Base-by-base conservation (phyloP, 192 early-diverging fungal species). In the Backusella westeae region DNA sequence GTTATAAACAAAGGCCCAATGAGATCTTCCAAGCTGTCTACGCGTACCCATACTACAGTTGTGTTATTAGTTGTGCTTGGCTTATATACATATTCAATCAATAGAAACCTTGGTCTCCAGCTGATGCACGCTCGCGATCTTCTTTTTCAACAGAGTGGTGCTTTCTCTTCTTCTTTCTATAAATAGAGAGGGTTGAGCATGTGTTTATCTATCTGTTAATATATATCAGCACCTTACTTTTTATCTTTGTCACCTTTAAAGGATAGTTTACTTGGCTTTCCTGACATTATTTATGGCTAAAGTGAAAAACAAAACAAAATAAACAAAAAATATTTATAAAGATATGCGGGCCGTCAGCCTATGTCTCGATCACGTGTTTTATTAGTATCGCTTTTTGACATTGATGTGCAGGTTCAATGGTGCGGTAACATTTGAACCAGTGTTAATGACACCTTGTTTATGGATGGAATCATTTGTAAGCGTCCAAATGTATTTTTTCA, bases 1-100 rank as follows among this genome's bases (percentile, higher is more conserved):
- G 91, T 87, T 39, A 93, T 83, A 41, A 93, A 89, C 19, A 93
- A 71, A 26, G 93, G 93, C 0, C 93, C 93, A 19, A 84, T 83
- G 4, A 94, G 80, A 75, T 94, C 92, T 6, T 87, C 90, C 36
- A 90, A 36, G 3, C 82, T 32, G n/a, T 88, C 87, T 4, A 84
- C 86, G 21, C 78, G 46, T 34, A 92, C 86, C 93, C 93, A 94
- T 29, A 92, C 93, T 87, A 71, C 19, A 49, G 0, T 53, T 39
- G 44, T 23, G 42, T 67, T 38, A 17, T 53, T 34, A 52, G 15
- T 44, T 4, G 15, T 44, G 42, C 42, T 5, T 44, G 15, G 15
- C 15, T 19, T 39, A 9, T 14, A 44, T 44, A 44, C 42, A 15
- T 66, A 21, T 17, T 23, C 9, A 26, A 52, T 17, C 35, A 7